These are phyloP conservation scores for Ichthyophthirius multifiliis DNA, from an alignment of 169 alveolate species.

Conservation along the genomic window DNA sequence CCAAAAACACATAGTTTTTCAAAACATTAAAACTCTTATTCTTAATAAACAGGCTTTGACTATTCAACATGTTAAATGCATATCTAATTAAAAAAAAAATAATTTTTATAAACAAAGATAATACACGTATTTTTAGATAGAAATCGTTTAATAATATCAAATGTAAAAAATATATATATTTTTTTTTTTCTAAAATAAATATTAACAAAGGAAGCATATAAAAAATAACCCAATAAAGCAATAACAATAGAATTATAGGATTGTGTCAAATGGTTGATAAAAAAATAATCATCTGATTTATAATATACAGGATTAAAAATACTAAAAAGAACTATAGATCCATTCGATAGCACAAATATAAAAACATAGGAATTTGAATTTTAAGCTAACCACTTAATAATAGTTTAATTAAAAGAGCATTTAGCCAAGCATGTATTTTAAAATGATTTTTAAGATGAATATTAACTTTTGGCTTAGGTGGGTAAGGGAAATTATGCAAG, in stretches of 20 bases:
- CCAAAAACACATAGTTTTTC: no score
- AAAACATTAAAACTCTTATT: no score
- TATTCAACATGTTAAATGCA: neutral
- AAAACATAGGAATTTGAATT: neutral
- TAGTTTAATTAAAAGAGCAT: neutral
- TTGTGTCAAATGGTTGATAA: neutral
- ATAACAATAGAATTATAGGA: neutral
- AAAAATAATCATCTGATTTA: neutral
- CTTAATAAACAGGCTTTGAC: no score
- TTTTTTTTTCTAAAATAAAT: no score
- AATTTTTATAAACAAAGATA: neutral
- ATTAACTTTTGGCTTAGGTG: neutral
- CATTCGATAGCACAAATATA: neutral
- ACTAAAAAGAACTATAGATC: neutral
- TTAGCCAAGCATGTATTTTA: neutral
- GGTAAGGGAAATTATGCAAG: conserved; percentile 11
- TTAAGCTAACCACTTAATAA: neutral
- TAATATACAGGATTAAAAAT: neutral
- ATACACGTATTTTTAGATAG: neutral
- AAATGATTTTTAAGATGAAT: neutral
- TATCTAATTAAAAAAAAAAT: neutral
- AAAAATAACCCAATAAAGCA: neutral
- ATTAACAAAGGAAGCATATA: neutral
- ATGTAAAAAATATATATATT: neutral
- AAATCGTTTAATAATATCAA: neutral